Conservation (phyloP, 2,329 filamentous ascomycete species). For the Aspergillus sergii region DNA sequence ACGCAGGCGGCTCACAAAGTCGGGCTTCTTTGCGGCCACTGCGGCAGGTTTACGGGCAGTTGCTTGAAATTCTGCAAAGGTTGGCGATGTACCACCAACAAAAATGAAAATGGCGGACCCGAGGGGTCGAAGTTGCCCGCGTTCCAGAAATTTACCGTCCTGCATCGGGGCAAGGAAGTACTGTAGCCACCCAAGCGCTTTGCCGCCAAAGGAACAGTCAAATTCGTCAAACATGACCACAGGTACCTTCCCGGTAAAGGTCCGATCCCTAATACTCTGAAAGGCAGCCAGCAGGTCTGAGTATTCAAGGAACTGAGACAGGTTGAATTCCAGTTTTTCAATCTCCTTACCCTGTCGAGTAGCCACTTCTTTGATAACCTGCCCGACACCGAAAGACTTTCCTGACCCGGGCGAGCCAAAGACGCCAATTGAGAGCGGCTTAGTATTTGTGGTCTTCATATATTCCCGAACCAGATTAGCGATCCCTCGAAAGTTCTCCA, state of each 20-base stretch:
- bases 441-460: neutral
- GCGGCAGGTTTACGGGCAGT: too few relatives aligned
- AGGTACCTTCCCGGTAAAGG: neutral
- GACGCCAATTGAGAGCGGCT: constrained; percentile 5
- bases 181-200: neutral
- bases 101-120: neutral
- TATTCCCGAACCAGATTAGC: too few relatives aligned
- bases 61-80: neutral
- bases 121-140: neutral
- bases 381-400: constrained; percentile 3
- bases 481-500: too few relatives aligned
- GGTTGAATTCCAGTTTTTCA: neutral
- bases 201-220: neutral
- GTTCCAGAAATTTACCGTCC: neutral
- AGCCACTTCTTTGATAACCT: neutral
- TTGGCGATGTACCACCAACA: neutral
- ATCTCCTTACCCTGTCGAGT: neutral
- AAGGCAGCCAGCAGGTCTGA: neutral
- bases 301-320: constrained; percentile 8
- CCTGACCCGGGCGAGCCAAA: constrained; percentile 7
- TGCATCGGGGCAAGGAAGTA: neutral
- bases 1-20: neutral
- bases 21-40: neutral
- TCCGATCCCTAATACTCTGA: neutral
- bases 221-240: neutral